Percentiles rank a stretch among this genome's conserved stretches.
Evolutionary conservation across 139 green algal species (phyloP).

Genomic region (Nannochloris sp.): DNA sequence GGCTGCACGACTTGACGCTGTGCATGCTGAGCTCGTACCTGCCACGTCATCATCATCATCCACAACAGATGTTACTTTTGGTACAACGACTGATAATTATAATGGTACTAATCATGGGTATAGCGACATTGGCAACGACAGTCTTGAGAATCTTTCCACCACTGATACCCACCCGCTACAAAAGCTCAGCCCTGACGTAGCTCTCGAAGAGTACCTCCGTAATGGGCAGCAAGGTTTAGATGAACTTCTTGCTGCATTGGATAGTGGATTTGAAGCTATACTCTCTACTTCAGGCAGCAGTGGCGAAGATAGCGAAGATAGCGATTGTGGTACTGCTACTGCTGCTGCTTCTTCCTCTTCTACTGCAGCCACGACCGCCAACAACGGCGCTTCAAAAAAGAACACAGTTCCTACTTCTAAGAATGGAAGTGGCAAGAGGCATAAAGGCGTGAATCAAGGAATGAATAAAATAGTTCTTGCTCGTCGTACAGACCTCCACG

Average conservation of each 20-base stretch:
- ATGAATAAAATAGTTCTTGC: conserved; percentile 83
- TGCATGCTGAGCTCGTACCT: conserved; percentile 14
- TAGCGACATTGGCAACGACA: neutral
- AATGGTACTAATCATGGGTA: too few relatives aligned
- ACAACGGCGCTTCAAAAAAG: neutral
- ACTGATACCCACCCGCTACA: conserved; percentile 5
- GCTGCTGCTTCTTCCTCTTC: neutral
- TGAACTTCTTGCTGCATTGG: conserved; percentile 44
- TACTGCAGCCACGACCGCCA: neutral
- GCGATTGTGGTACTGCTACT: neutral
- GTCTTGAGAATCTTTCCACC: neutral
- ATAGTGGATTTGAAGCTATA: conserved; percentile 15
- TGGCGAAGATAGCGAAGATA: neutral
- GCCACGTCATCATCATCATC: too few relatives aligned
- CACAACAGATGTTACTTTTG: conserved; percentile 9
- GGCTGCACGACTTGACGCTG: conserved; percentile 23
- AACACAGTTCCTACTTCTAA: neutral
- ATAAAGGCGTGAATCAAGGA: neutral
- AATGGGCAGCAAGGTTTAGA: conserved; percentile 70
- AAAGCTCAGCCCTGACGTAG: conserved; percentile 37
- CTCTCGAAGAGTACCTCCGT: conserved; percentile 56
- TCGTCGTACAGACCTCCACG: conserved; percentile 42
- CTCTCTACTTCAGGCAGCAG: neutral
- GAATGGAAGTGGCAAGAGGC: neutral
- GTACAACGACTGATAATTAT: conserved; percentile 5